A percentile compares a stretch with the other conserved stretches of the same genome.
Conservation (phyloP, 257 asterid genomes). For the Pogostemon cablin region DNA sequence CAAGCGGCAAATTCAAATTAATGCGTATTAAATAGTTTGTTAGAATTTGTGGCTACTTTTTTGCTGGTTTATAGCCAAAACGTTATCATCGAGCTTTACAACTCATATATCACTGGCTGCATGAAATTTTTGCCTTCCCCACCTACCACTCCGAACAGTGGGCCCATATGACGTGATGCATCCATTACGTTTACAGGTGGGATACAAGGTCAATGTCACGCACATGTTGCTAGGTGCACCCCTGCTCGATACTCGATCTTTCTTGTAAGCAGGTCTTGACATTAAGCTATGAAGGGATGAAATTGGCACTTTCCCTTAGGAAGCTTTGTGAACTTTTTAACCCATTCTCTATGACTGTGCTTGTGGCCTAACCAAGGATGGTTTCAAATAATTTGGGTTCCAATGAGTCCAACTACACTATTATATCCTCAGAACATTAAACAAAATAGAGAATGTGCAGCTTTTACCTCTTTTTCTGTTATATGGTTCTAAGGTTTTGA, state of each 20-base stretch:
- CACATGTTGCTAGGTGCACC: no score
- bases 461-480: conserved; percentile 15
- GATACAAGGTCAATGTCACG: conserved; percentile 4
- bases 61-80: conserved; percentile 28
- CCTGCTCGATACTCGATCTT: no score
- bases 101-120: conserved; percentile 21
- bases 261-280: no score
- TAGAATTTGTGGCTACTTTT: conserved; percentile 1
- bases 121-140: conserved; percentile 23
- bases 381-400: conserved; percentile 13
- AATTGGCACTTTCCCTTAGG: not conserved
- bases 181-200: conserved; percentile 31
- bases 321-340: conserved; percentile 15
- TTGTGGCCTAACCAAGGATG: conserved; percentile 26
- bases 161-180: conserved; percentile 29
- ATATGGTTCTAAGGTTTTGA: not conserved
- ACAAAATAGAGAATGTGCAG: not conserved
- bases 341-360: not conserved
- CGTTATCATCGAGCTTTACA: conserved; percentile 15
- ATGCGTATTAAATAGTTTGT: conserved; percentile 7
- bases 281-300: conserved; percentile 26
- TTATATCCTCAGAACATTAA: conserved; percentile 27
- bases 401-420: conserved; percentile 22
- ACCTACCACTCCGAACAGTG: conserved; percentile 26
- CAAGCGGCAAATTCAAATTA: not conserved